A percentile compares a stretch with the other conserved stretches of the same genome.
phyloP scores from a whole-genome alignment of 192 early-diverging fungal genomes.

The Coemansia sp. region DNA sequence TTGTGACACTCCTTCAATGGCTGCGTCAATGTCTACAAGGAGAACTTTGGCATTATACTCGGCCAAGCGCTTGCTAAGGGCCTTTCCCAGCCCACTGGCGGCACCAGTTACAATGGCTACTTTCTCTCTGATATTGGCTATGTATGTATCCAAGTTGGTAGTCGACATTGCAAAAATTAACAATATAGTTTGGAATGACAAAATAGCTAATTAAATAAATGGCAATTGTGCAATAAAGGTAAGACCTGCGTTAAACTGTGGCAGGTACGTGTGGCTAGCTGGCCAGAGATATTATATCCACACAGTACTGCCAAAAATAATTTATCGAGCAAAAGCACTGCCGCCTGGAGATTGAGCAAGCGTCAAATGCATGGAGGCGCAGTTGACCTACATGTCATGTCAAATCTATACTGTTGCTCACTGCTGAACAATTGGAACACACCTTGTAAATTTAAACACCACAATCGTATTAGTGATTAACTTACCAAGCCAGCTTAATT shows the following conservation, averaged over 20 bases:
- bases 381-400: neutral
- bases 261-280: too few relatives aligned
- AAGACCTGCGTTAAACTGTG: neutral
- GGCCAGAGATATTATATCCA: neutral
- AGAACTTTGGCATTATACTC: slow-evolving; percentile 20
- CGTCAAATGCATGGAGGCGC: neutral
- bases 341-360: neutral
- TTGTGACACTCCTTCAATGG: slow-evolving; percentile 13
- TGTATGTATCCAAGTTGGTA: slow-evolving; percentile 20
- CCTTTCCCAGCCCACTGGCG: slow-evolving; percentile 41
- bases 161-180: neutral
- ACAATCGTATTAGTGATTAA: too few relatives aligned
- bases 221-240: neutral
- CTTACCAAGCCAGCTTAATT: too few relatives aligned
- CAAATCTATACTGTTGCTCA: neutral
- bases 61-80: slow-evolving; percentile 16
- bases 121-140: slow-evolving; percentile 14
- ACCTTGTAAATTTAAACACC: too few relatives aligned
- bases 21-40: slow-evolving; percentile 26
- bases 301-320: neutral
- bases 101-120: slow-evolving; percentile 46
- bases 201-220: neutral
- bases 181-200: neutral
- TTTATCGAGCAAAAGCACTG: neutral
- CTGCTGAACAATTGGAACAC: neutral